These are phyloP conservation scores for Mycogone perniciosa DNA, from an alignment of 2,329 filamentous ascomycete genomes.

Conservation along the genomic window DNA sequence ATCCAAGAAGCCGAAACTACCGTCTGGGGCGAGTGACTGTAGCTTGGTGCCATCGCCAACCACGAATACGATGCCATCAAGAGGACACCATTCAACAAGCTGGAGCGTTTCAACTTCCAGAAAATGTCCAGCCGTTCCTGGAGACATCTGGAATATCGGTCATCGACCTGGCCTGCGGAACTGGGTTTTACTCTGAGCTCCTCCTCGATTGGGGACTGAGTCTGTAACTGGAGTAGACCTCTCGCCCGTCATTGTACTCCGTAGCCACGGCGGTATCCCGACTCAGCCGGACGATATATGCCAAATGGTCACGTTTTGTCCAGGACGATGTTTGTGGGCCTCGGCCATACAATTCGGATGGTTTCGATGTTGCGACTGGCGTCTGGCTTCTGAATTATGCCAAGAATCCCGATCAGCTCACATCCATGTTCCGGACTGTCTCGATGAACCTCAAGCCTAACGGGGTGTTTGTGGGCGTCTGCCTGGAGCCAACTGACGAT, in stretches of 20 bases:
- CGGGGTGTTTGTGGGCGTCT: slow-evolving; percentile 7
- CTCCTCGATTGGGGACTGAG: slow-evolving; percentile 5
- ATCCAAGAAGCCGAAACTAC: slow-evolving; percentile 1
- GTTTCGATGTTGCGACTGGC: slow-evolving; percentile 3
- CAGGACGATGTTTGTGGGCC: background rate
- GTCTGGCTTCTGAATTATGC: slow-evolving; percentile 11
- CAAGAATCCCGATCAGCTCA: background rate
- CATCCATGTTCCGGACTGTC: slow-evolving; percentile 6
- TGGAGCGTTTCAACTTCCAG: background rate
- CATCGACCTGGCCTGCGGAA: slow-evolving; percentile 9
- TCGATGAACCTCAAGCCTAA: slow-evolving; percentile 5
- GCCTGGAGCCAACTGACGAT: background rate
- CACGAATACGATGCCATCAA: background rate
- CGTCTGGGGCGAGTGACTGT: background rate
- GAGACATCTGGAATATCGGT: background rate
- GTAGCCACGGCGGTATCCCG: background rate
- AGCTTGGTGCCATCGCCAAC: background rate
- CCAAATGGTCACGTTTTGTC: background rate
- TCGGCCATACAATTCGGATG: background rate
- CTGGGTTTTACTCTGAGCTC: slow-evolving; percentile 5
- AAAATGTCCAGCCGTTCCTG: background rate
- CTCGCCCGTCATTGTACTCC: slow-evolving; percentile 2
- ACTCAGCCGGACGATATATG: background rate
- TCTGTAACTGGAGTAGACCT: slow-evolving; percentile 5
- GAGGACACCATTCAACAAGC: background rate